Conservation (phyloP, 2,329 filamentous ascomycete species). For the Leptodontidium sp. region DNA sequence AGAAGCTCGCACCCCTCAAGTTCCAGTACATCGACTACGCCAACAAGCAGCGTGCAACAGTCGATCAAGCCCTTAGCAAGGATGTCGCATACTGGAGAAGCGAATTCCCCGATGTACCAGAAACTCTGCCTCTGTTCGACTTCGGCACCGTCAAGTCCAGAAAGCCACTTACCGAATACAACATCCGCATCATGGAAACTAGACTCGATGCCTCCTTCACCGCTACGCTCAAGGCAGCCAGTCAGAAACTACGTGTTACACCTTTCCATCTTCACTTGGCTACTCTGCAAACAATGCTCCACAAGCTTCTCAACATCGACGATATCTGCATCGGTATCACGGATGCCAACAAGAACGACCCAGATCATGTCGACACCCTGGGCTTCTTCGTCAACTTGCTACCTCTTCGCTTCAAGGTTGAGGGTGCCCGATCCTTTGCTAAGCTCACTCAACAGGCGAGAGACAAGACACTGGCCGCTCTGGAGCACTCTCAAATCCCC, state of each 20-base stretch:
- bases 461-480: conserved; percentile 35
- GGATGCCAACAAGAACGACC: conserved; percentile 48
- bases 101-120: conserved; percentile 40
- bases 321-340: conserved; percentile 54
- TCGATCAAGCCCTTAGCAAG: conserved; percentile 43
- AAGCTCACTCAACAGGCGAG: conserved; percentile 43
- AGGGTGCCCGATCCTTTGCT: conserved; percentile 42
- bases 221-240: conserved; percentile 22
- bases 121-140: conserved; percentile 47
- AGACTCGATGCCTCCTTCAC: conserved; percentile 21
- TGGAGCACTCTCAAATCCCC: conserved; percentile 36
- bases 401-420: conserved; percentile 33
- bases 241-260: conserved; percentile 45
- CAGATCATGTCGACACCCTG: conserved; percentile 40
- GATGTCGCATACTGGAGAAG: conserved; percentile 49
- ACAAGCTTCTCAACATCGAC: conserved; percentile 29
- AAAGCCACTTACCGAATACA: conserved; percentile 28
- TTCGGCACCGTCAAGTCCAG: conserved; percentile 40
- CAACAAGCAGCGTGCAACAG: conserved; percentile 44
- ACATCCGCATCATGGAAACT: conserved; percentile 25
- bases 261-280: conserved; percentile 58
- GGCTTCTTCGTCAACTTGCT: conserved; percentile 36
- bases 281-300: conserved; percentile 43
- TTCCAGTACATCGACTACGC: conserved; percentile 49
- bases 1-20: conserved; percentile 29